Evolutionary conservation across 1,284 basidiomycete species (phyloP).

Genomic region (Cryptococcus jaspeensis): DNA sequence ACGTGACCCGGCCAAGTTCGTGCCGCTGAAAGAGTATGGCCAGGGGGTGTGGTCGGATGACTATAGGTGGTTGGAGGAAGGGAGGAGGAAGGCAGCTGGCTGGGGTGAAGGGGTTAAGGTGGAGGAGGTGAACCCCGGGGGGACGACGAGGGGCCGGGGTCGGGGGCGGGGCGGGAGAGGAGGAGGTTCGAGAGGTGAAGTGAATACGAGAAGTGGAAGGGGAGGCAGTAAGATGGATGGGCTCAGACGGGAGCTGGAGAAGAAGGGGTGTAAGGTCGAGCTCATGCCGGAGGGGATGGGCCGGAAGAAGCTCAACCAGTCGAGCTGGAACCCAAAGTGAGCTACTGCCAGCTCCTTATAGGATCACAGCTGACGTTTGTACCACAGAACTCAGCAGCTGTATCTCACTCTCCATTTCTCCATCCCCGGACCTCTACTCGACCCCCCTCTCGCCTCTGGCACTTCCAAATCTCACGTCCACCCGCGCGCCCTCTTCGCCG

Average conservation of each 20-base stretch:
- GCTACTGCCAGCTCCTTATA: conserved; percentile 35
- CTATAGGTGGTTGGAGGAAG: conserved; percentile 76
- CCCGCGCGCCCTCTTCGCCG: conserved; percentile 27
- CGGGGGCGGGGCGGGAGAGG: conserved; percentile 92
- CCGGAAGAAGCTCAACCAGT: conserved; percentile 69
- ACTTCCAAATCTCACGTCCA: conserved; percentile 13
- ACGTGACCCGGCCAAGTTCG: conserved; percentile 69
- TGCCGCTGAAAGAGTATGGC: conserved; percentile 74
- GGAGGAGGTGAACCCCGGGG: conserved; percentile 13
- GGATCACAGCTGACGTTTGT: neutral
- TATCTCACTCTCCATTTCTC: conserved; percentile 69
- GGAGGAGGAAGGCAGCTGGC: conserved; percentile 65
- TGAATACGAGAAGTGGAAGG: conserved; percentile 56
- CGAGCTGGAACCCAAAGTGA: conserved; percentile 75
- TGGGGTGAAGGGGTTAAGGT: conserved; percentile 67
- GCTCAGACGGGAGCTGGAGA: conserved; percentile 63
- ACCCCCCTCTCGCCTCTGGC: neutral
- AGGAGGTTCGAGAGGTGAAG: conserved; percentile 88
- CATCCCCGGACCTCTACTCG: conserved; percentile 52
- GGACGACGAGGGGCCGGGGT: conserved; percentile 56
- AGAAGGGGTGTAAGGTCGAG: conserved; percentile 66
- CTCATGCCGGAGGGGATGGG: conserved; percentile 80
- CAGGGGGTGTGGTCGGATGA: conserved; percentile 82
- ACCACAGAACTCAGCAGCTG: conserved; percentile 59
- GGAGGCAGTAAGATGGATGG: conserved; percentile 59